Evolutionary conservation across 2,329 filamentous ascomycete species (phyloP).

Genomic region (Calonectria hawksworthii): DNA sequence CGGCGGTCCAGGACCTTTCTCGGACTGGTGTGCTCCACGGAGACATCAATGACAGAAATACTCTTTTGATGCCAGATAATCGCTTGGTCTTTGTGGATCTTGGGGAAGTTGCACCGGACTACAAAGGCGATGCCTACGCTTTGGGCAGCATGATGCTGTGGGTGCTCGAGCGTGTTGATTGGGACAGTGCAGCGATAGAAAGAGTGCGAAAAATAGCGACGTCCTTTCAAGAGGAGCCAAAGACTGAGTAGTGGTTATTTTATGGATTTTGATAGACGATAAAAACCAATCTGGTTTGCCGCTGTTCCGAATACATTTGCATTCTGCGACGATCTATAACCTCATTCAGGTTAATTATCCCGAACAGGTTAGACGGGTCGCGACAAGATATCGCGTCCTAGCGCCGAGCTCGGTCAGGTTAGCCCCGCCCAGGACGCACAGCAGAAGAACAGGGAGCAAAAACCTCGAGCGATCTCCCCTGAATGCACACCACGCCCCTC

Average conservation of each 20-base stretch:
- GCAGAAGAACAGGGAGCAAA: background rate
- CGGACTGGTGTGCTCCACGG: background rate
- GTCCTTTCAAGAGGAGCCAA: background rate
- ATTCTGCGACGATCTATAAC: background rate
- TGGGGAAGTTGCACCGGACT: background rate
- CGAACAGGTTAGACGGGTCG: background rate
- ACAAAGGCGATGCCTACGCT: background rate
- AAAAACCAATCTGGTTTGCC: background rate
- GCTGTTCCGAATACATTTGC: background rate
- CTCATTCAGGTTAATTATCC: background rate
- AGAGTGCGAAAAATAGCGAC: background rate
- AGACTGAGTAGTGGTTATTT: background rate
- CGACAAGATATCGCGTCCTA: background rate
- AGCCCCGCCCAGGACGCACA: background rate
- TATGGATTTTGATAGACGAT: background rate
- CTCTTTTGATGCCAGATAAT: background rate
- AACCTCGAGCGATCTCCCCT: background rate
- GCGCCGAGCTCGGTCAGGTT: background rate
- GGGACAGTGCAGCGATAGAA: background rate
- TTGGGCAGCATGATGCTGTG: background rate
- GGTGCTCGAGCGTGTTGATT: background rate
- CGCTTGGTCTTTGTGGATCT: background rate
- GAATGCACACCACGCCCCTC: background rate
- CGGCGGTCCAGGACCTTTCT: background rate
- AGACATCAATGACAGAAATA: background rate